Evolutionary conservation across 2,329 filamentous ascomycete genomes (phyloP).

Genomic region (Fusarium ambrosium): DNA sequence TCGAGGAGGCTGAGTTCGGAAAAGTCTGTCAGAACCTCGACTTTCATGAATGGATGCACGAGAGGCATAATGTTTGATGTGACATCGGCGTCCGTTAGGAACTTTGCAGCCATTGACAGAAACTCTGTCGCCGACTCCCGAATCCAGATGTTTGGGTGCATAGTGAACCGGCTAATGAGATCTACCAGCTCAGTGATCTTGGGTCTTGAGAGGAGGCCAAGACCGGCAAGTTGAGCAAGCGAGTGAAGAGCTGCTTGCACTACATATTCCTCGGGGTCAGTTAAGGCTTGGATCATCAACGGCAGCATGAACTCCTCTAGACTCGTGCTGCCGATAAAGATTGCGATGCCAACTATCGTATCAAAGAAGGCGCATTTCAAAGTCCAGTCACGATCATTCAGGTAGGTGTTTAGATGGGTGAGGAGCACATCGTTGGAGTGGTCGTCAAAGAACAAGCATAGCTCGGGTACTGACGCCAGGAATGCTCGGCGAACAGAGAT

Average conservation of each 20-base stretch:
- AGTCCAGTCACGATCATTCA: slow-evolving; percentile 97
- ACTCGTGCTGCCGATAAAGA: slow-evolving; percentile 89
- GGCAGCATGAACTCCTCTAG: slow-evolving; percentile 96
- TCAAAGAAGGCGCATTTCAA: slow-evolving; percentile 98
- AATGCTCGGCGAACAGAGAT: slow-evolving; percentile 91
- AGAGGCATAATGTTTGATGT: slow-evolving; percentile 87
- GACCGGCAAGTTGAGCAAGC: slow-evolving; percentile 86
- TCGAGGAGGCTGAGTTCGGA: slow-evolving; percentile 83
- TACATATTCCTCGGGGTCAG: slow-evolving; percentile 93
- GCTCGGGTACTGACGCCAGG: slow-evolving; percentile 87
- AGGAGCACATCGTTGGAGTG: slow-evolving; percentile 96
- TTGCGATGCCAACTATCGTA: slow-evolving; percentile 91
- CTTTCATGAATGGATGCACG: slow-evolving; percentile 84
- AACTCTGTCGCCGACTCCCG: slow-evolving; percentile 90
- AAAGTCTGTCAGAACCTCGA: slow-evolving; percentile 74
- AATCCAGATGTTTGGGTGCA: slow-evolving; percentile 97
- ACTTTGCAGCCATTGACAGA: slow-evolving; percentile 80
- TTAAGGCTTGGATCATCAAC: slow-evolving; percentile 93
- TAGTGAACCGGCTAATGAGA: slow-evolving; percentile 84
- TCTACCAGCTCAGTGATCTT: slow-evolving; percentile 92
- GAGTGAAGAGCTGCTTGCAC: slow-evolving; percentile 92
- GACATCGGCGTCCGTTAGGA: slow-evolving; percentile 82
- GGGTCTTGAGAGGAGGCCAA: slow-evolving; percentile 87
- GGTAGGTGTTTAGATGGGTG: slow-evolving; percentile 95
- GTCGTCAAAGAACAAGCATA: slow-evolving; percentile 96